Conservation (phyloP, 805 yeast species). For the Tetrapisispora pingtungensis region DNA sequence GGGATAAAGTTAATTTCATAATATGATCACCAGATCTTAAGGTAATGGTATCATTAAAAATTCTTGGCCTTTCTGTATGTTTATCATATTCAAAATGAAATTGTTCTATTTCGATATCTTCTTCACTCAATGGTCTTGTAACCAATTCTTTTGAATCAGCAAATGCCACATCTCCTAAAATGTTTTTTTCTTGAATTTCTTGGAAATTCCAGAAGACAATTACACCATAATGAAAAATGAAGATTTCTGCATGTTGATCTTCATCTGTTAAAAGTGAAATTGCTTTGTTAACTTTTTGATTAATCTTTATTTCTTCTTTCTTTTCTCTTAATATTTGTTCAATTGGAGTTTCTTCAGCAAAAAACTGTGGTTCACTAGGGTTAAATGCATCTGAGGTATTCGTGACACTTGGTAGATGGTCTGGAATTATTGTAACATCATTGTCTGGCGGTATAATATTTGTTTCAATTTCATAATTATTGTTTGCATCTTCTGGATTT, state of each 20-base stretch:
- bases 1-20: slow-evolving; percentile 85
- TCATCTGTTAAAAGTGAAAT: slow-evolving; percentile 5
- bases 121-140: slow-evolving; percentile 68
- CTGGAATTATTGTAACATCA: slow-evolving; percentile 16
- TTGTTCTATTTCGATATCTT: slow-evolving; percentile 86
- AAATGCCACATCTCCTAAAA: slow-evolving; percentile 76
- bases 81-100: slow-evolving; percentile 42
- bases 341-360: slow-evolving; percentile 38
- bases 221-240: slow-evolving; percentile 84
- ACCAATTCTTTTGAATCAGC: slow-evolving; percentile 44
- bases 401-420: slow-evolving; percentile 22
- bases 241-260: slow-evolving; percentile 67
- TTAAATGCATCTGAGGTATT: slow-evolving; percentile 53
- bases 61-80: slow-evolving; percentile 55
- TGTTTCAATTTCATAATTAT: slow-evolving; percentile 31
- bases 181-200: slow-evolving; percentile 84
- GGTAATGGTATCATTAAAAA: slow-evolving; percentile 90
- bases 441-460: slow-evolving; percentile 11
- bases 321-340: slow-evolving; percentile 5
- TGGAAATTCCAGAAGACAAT: slow-evolving; percentile 98
- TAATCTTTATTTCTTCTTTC: slow-evolving; percentile 3
- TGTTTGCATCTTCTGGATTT: slow-evolving; percentile 46
- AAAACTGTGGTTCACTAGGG: slow-evolving; percentile 88
- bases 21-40: slow-evolving; percentile 84
- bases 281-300: not conserved